phyloP scores from a whole-genome alignment of 495 filamentous ascomycete species.

The Xylaria telfairii region DNA sequence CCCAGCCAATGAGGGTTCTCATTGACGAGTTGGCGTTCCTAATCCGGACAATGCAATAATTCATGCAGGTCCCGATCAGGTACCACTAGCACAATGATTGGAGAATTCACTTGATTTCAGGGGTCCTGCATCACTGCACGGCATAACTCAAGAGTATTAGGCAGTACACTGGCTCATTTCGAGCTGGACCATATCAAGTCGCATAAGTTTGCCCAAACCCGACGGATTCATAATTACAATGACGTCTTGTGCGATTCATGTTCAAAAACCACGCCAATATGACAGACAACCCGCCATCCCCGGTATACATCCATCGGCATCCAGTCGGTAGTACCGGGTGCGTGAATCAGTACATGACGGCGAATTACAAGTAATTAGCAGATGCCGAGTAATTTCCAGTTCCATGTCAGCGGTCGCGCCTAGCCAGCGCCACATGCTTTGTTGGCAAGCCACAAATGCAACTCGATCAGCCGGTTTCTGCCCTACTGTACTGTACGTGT shows the following conservation, averaged over 20 bases:
- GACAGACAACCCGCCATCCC: too few relatives aligned
- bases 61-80: constrained; percentile 21
- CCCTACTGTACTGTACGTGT: too few relatives aligned
- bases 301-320: not conserved
- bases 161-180: too few relatives aligned
- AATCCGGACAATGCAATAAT: constrained; percentile 20
- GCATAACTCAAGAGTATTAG: not conserved
- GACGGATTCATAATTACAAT: not conserved
- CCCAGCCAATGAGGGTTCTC: constrained; percentile 4
- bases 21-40: not conserved
- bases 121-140: not conserved
- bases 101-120: not conserved
- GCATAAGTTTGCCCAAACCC: not conserved
- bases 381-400: constrained; percentile 5
- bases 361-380: constrained; percentile 1
- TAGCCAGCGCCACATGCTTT: constrained; percentile 13
- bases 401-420: not conserved
- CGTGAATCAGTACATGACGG: not conserved
- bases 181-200: not conserved
- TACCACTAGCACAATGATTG: not conserved
- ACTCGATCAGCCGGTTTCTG: too few relatives aligned
- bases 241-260: not conserved
- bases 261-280: not conserved
- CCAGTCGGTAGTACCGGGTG: not conserved
- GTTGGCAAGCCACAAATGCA: constrained; percentile 9